A percentile compares a stretch with the other conserved stretches of the same genome.
Evolutionary conservation across 768 basidiomycete species (phyloP).

Genomic region (Hypsizygus marmoreus): DNA sequence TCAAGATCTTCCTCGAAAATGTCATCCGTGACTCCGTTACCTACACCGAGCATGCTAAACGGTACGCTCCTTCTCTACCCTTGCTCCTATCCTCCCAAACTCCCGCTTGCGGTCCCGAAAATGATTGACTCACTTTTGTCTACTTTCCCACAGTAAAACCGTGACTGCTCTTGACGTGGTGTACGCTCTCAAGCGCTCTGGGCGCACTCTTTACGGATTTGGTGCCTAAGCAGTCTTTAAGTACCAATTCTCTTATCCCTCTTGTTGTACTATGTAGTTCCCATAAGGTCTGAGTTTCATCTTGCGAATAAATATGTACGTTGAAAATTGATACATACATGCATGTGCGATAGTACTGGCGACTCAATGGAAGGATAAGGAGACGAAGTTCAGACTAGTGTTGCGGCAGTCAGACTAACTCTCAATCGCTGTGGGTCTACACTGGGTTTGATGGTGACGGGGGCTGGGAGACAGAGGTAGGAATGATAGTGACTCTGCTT

Average conservation of each 20-base stretch:
- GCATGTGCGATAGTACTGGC: too few species aligned
- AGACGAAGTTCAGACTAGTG: too few species aligned
- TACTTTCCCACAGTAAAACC: slow-evolving; percentile 54
- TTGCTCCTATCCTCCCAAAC: background rate
- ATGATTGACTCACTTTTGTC: slow-evolving; percentile 11
- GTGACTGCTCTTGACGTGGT: slow-evolving; percentile 88
- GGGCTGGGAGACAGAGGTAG: slow-evolving; percentile 19
- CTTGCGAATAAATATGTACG: too few species aligned
- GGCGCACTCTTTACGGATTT: slow-evolving; percentile 82
- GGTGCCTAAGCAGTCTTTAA: slow-evolving; percentile 56
- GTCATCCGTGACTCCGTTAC: slow-evolving; percentile 53
- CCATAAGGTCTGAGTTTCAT: too few species aligned
- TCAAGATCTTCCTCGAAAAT: slow-evolving; percentile 72
- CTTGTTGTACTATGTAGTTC: too few species aligned
- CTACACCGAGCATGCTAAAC: slow-evolving; percentile 92
- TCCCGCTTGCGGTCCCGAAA: too few species aligned
- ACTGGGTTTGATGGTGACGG: slow-evolving; percentile 8
- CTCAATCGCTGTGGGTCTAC: too few species aligned
- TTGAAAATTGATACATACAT: too few species aligned
- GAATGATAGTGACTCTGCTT: slow-evolving; percentile 1
- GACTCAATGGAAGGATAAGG: too few species aligned
- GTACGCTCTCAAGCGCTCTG: slow-evolving; percentile 72
- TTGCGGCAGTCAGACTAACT: too few species aligned
- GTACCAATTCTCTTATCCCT: too few species aligned
- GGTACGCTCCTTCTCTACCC: slow-evolving; percentile 34